Conservation (phyloP, 306 rosid genomes). For the Oxytropis ochrocephala region DNA sequence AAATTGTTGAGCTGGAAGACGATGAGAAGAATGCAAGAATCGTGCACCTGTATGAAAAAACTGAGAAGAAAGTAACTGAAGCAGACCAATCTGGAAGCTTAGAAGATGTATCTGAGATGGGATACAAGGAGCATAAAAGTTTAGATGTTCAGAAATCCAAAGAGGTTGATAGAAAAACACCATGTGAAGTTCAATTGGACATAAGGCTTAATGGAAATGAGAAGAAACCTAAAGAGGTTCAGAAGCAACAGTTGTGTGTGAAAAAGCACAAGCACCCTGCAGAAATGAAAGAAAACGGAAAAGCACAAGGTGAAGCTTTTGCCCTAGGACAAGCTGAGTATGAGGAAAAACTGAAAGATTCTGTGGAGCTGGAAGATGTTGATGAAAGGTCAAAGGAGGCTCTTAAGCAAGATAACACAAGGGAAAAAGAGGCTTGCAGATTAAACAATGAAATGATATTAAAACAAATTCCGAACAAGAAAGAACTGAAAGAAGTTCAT, state of each 20-base stretch:
- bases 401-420: not conserved
- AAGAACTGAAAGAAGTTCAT: constrained; percentile 26
- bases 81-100: constrained; percentile 32
- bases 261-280: constrained; percentile 16
- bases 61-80: constrained; percentile 20
- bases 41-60: constrained; percentile 22
- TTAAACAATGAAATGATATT: constrained; percentile 27
- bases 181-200: constrained; percentile 29
- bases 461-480: constrained; percentile 22
- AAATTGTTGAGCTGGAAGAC: constrained; percentile 24
- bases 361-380: constrained; percentile 24
- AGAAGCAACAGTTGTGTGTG: constrained; percentile 5
- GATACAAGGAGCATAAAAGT: constrained; percentile 22
- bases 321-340: constrained; percentile 17
- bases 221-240: constrained; percentile 23
- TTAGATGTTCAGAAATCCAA: not conserved
- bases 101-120: constrained; percentile 24
- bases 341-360: constrained; percentile 25
- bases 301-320: constrained; percentile 10
- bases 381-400: constrained; percentile 18
- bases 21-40: constrained; percentile 22
- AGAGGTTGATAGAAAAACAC: constrained; percentile 17
- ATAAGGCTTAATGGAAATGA: constrained; percentile 25
- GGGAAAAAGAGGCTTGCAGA: constrained; percentile 2
- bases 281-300: constrained; percentile 27